These are phyloP conservation scores for Thalassiosira profunda DNA, from an alignment of 108 stramenopile genomes.

Conservation along the genomic window DNA sequence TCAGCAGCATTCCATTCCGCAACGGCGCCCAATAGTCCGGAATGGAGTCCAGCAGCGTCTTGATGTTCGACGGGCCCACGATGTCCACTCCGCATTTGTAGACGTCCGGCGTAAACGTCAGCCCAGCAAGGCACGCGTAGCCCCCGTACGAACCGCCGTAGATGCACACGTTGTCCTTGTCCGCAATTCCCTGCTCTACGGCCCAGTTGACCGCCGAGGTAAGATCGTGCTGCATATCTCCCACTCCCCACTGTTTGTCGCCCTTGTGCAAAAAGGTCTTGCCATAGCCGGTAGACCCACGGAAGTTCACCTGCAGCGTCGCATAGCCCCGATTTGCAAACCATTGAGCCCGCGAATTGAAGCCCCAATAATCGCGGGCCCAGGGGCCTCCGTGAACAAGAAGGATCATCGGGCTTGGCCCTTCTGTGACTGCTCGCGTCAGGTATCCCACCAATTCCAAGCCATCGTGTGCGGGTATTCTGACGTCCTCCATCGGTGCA, in stretches of 20 bases:
- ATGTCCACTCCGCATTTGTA: conserved; percentile 74
- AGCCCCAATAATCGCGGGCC: conserved; percentile 66
- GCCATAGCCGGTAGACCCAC: conserved; percentile 69
- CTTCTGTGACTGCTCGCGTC: conserved; percentile 42
- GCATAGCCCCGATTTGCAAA: conserved; percentile 73
- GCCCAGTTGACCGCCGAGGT: conserved; percentile 65
- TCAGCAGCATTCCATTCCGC: conserved; percentile 58
- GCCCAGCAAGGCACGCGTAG: conserved; percentile 64
- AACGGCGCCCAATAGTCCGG: conserved; percentile 71
- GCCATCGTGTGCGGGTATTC: conserved; percentile 57
- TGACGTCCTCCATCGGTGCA: conserved; percentile 64
- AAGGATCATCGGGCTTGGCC: conserved; percentile 54
- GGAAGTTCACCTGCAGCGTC: conserved; percentile 62
- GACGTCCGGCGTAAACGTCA: conserved; percentile 69
- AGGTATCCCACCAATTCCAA: conserved; percentile 59
- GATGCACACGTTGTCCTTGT: conserved; percentile 61
- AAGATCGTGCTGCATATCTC: conserved; percentile 71
- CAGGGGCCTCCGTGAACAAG: conserved; percentile 72
- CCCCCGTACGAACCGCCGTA: conserved; percentile 72
- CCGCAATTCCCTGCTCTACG: conserved; percentile 62
- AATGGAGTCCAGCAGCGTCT: conserved; percentile 60
- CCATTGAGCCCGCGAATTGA: conserved; percentile 54
- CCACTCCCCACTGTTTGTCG: conserved; percentile 70
- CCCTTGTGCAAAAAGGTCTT: conserved; percentile 67
- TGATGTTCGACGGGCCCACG: conserved; percentile 69